Percentiles rank a stretch among this genome's conserved stretches.
Evolutionary conservation across 768 basidiomycete species (phyloP).

Genomic region (Mycena leptocephala): DNA sequence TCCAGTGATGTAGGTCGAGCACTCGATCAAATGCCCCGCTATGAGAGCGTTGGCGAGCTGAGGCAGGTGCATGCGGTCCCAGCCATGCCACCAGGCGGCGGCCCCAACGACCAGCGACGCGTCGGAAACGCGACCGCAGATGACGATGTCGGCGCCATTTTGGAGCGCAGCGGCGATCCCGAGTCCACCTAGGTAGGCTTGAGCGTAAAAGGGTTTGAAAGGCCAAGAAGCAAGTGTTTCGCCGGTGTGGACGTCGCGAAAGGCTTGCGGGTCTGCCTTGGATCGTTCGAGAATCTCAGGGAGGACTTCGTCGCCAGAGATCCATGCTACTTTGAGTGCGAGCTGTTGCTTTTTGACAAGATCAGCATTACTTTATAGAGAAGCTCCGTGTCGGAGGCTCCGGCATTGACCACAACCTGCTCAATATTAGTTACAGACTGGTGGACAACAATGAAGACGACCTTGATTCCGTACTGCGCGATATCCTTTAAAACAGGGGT

Average conservation of each 20-base stretch:
- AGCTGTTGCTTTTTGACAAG: conserved; percentile 23
- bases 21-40: conserved; percentile 36
- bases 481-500: conserved; percentile 25
- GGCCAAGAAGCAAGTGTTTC: conserved; percentile 32
- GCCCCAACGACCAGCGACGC: conserved; percentile 34
- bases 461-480: conserved; percentile 33
- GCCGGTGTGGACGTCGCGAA: conserved; percentile 24
- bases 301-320: conserved; percentile 36
- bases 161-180: conserved; percentile 33
- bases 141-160: conserved; percentile 34
- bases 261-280: conserved; percentile 10
- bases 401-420: conserved; percentile 35
- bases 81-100: conserved; percentile 38
- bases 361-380: conserved; percentile 20
- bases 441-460: neutral
- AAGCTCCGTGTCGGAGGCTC: conserved; percentile 29
- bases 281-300: conserved; percentile 23
- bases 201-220: conserved; percentile 33
- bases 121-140: conserved; percentile 36
- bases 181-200: conserved; percentile 34
- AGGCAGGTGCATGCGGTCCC: conserved; percentile 28
- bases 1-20: conserved; percentile 35
- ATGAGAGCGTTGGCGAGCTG: conserved; percentile 34
- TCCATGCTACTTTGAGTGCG: conserved; percentile 30
- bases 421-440: neutral